Percentiles rank a stretch among this genome's conserved stretches.
These are phyloP conservation scores for Serendipita sp. DNA, from an alignment of 1,284 basidiomycete genomes.

Conservation along the genomic window DNA sequence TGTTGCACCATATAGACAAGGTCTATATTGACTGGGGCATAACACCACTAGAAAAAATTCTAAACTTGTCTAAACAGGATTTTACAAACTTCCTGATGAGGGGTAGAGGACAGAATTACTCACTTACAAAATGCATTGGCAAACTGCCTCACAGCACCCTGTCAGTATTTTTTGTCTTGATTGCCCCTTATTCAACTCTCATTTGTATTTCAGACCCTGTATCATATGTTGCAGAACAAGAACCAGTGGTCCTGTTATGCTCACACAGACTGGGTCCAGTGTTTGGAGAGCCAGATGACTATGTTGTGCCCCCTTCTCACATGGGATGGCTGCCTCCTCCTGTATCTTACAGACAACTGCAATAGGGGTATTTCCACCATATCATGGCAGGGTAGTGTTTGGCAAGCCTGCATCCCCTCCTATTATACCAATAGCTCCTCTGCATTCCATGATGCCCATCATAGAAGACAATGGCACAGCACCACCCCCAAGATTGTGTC, in stretches of 20 bases:
- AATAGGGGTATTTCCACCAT: not conserved
- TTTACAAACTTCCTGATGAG: constrained; percentile 15
- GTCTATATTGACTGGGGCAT: no score
- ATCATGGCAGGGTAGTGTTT: not conserved
- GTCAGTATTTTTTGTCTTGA: not conserved
- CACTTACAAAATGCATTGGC: constrained; percentile 38
- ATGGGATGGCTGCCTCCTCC: not conserved
- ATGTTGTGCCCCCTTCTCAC: not conserved
- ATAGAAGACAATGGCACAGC: not conserved
- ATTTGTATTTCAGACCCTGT: not conserved
- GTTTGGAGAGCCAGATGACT: not conserved
- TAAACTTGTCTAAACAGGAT: constrained; percentile 10
- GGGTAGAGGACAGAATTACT: constrained; percentile 43
- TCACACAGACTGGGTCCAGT: not conserved
- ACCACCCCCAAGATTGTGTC: not conserved
- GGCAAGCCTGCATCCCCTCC: not conserved
- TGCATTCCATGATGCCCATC: not conserved
- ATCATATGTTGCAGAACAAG: not conserved
- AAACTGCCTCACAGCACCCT: not conserved
- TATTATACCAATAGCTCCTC: not conserved
- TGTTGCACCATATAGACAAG: no score
- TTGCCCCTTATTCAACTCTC: not conserved
- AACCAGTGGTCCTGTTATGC: not conserved
- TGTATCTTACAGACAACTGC: not conserved
- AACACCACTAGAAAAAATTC: no score